phyloP scores from a whole-genome alignment of 2,329 filamentous ascomycete genomes.

The Furcasterigmium sp. region DNA sequence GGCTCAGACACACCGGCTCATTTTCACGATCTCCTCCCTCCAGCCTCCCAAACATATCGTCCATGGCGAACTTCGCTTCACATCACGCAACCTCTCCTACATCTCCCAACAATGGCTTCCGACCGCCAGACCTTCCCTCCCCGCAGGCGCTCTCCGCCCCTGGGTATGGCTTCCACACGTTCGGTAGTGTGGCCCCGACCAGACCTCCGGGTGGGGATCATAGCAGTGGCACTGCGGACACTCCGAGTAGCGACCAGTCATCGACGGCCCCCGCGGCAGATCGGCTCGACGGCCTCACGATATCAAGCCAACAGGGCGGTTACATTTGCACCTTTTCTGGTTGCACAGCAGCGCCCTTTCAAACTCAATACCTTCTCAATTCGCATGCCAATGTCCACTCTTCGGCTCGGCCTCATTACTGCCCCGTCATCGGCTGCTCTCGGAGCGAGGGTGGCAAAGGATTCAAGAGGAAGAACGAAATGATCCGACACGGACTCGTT shows the following conservation, averaged over 20 bases:
- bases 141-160: slow-evolving; percentile 33
- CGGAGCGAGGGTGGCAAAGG: slow-evolving; percentile 60
- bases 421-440: slow-evolving; percentile 56
- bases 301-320: slow-evolving; percentile 37
- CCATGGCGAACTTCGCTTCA: slow-evolving; percentile 13
- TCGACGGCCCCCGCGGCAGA: slow-evolving; percentile 40
- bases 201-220: slow-evolving; percentile 32
- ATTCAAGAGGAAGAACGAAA: slow-evolving; percentile 69
- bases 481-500: slow-evolving; percentile 76
- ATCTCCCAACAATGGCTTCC: slow-evolving; percentile 42
- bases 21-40: slow-evolving; percentile 30
- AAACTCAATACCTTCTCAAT: slow-evolving; percentile 72
- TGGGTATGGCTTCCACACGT: slow-evolving; percentile 15
- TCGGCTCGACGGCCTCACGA: slow-evolving; percentile 53
- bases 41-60: slow-evolving; percentile 22
- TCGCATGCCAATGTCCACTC: slow-evolving; percentile 73
- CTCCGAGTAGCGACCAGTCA: slow-evolving; percentile 39
- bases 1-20: slow-evolving; percentile 10
- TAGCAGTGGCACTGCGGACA: slow-evolving; percentile 38
- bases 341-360: slow-evolving; percentile 69
- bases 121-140: slow-evolving; percentile 40
- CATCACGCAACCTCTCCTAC: slow-evolving; percentile 36
- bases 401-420: slow-evolving; percentile 60
- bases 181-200: slow-evolving; percentile 30
- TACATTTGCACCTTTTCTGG: slow-evolving; percentile 57